phyloP scores from a whole-genome alignment of 441 rosid species.

The Bruguiera hainesii region DNA sequence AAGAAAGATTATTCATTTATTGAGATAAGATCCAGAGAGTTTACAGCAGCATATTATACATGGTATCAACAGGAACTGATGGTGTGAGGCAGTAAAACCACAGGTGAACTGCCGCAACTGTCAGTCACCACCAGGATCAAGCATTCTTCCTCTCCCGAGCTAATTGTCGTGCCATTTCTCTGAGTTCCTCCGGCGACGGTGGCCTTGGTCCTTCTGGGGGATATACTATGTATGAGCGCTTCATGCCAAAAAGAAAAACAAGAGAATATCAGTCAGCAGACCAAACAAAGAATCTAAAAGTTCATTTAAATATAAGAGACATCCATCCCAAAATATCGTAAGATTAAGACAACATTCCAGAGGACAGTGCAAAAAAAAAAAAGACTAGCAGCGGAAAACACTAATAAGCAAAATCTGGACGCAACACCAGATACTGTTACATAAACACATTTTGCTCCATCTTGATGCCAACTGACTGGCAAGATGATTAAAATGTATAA shows the following conservation, averaged over 20 bases:
- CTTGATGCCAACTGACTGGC: too few species aligned
- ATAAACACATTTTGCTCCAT: too few species aligned
- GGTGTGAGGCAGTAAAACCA: background rate
- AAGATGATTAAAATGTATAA: too few species aligned
- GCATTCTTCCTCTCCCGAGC: constrained; percentile 53
- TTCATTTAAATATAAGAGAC: background rate
- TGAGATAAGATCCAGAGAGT: constrained; percentile 6
- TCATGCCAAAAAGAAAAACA: constrained; percentile 28
- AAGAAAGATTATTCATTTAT: constrained; percentile 14
- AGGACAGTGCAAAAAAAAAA: too few species aligned
- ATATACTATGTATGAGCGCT: constrained; percentile 73
- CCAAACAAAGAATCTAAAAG: background rate
- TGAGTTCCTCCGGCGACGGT: constrained; percentile 79
- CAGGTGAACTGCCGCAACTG: background rate
- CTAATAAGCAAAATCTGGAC: too few species aligned
- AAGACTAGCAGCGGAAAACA: too few species aligned
- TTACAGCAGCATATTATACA: constrained; percentile 10
- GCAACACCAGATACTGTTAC: too few species aligned
- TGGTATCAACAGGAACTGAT: too few species aligned
- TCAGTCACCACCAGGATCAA: constrained; percentile 26
- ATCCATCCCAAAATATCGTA: background rate
- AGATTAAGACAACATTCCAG: too few species aligned
- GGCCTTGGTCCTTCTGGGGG: constrained; percentile 69
- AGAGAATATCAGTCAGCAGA: background rate
- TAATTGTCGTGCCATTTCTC: constrained; percentile 84